phyloP scores from a whole-genome alignment of 2,329 filamentous ascomycete species.

The Triangularia verruculosa region DNA sequence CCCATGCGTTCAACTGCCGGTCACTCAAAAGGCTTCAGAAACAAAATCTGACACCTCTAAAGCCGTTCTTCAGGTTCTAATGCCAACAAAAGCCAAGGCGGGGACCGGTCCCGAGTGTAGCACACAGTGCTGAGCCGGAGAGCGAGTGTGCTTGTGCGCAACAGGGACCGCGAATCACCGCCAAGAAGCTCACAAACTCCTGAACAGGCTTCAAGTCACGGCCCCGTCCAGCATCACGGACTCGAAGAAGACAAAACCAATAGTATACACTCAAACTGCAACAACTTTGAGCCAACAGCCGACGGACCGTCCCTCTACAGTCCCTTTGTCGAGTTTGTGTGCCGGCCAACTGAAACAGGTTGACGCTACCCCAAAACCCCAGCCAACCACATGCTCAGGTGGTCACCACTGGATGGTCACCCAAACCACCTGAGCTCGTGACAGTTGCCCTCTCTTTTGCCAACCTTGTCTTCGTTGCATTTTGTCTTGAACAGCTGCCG shows the following conservation, averaged over 20 bases:
- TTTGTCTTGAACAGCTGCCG: slow-evolving; percentile 12
- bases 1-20: slow-evolving; percentile 7
- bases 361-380: slow-evolving; percentile 7
- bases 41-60: neutral
- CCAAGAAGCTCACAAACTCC: neutral
- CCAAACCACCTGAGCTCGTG: slow-evolving; percentile 21
- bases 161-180: neutral
- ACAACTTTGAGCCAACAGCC: neutral
- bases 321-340: slow-evolving; percentile 7
- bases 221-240: neutral
- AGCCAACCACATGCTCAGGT: slow-evolving; percentile 24
- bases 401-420: slow-evolving; percentile 17
- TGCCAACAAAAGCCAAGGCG: neutral
- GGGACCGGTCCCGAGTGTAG: neutral
- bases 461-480: neutral
- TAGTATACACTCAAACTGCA: neutral
- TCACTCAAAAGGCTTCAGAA: slow-evolving; percentile 1
- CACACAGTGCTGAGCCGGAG: neutral
- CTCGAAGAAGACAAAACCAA: neutral
- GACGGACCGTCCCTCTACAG: neutral
- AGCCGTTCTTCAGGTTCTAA: neutral
- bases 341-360: slow-evolving; percentile 15
- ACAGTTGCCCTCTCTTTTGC: slow-evolving; percentile 16
- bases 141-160: neutral
- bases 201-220: neutral